These are phyloP conservation scores for Solanum bulbocastanum DNA, from an alignment of 257 asterid species.

Conservation along the genomic window DNA sequence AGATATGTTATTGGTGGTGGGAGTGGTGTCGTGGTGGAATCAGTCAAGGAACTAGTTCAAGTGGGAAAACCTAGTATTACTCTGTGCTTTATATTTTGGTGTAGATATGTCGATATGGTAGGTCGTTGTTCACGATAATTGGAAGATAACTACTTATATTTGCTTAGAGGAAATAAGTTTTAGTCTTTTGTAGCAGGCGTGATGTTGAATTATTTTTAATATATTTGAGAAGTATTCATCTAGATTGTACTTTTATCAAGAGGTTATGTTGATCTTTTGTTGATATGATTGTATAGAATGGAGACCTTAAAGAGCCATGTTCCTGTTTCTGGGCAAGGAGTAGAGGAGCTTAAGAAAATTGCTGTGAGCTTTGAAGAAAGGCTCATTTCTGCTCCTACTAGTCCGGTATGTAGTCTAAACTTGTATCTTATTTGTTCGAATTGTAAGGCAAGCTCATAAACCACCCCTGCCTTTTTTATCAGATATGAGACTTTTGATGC, in stretches of 20 bases:
- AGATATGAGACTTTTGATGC: no score
- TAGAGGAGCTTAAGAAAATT: slow-evolving; percentile 75
- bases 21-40: neutral
- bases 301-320: slow-evolving; percentile 83
- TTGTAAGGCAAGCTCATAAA: neutral
- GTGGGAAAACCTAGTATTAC: neutral
- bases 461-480: no score
- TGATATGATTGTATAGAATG: slow-evolving; percentile 38
- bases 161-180: neutral
- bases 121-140: neutral
- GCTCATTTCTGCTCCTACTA: slow-evolving; percentile 58
- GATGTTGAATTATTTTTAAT: neutral
- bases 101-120: neutral
- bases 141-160: neutral
- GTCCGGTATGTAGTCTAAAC: slow-evolving; percentile 36
- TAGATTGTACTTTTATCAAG: neutral
- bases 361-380: slow-evolving; percentile 82
- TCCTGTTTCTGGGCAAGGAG: slow-evolving; percentile 61
- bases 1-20: neutral
- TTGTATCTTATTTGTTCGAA: neutral
- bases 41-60: neutral
- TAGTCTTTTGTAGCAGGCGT: neutral
- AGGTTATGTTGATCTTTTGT: neutral
- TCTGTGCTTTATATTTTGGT: neutral
- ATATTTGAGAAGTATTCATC: no score